Evolutionary conservation across 257 asterid genomes (phyloP), one percentile per base, ranked within the genome.

Genomic region (Scutellaria baicalensis): DNA sequence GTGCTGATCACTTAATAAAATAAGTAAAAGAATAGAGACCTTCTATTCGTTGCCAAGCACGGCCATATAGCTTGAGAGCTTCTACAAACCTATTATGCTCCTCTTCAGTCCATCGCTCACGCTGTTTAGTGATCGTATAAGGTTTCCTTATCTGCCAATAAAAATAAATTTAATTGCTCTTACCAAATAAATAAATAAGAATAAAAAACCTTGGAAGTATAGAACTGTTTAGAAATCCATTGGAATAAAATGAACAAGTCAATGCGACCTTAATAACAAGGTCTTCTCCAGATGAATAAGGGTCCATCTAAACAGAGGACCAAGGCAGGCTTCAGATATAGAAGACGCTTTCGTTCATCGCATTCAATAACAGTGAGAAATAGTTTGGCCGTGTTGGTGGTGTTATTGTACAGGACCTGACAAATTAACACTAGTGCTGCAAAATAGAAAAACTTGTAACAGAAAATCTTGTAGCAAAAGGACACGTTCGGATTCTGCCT

Each of bases 1-100:
- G 64, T 20, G 63, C 31, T 13, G 12, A 54, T 42, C 68, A 59
- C 67, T 16, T 27, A 66, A 59, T 47, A 56, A 56, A 55, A 52
- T 42, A 72, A 63, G 64, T 64, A 68, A 70, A 12, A 68, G 70
- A 70, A 66, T 65, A 64, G 59, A 8, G 33, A 93, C 98, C 98
- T 93, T 93, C 96, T 77, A 93, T 93, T 39, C 96, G 95, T 87
- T 93, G 98, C 98, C 98, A 93, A 76, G 98, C 94, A 54, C 98
- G 98, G 52, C 98, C 98, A 79, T 93, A 83, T 71, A 90, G 96
- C 85, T 88, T 93, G 81, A 93, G 84, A 51, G 98, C 98, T 68
- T 90, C 97, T 16, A 93, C 77, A 82, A 93, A 93, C 83, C 89
- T 84, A 74, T 80, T 85, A 70, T 93, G 98, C 81, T 93, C 98